Evolutionary conservation across 371 early-diverging fungal species (phyloP).

Genomic region (Lichtheimia ornata): DNA sequence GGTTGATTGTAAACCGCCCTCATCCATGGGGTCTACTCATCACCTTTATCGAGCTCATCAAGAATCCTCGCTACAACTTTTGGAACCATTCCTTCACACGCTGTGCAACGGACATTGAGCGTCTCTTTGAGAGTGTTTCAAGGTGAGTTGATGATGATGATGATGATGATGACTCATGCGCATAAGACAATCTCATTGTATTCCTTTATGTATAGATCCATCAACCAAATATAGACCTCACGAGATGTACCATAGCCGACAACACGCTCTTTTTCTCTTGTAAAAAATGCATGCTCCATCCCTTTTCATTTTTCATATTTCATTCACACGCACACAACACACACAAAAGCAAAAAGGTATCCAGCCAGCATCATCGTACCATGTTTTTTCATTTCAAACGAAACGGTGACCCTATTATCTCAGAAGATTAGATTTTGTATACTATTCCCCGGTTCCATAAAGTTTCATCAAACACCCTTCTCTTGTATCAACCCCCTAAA

Average conservation of each 20-base stretch:
- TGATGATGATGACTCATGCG: neutral
- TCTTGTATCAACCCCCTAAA: too few species aligned
- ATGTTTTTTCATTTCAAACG: slow-evolving; percentile 1
- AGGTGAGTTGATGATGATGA: slow-evolving; percentile 32
- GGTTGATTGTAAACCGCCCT: slow-evolving; percentile 94
- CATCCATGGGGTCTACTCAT: slow-evolving; percentile 98
- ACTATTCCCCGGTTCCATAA: slow-evolving; percentile 1
- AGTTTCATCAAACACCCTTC: too few species aligned
- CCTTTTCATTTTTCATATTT: too few species aligned
- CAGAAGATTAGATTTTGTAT: slow-evolving; percentile 4
- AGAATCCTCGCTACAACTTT: slow-evolving; percentile 89
- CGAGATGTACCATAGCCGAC: slow-evolving; percentile 6
- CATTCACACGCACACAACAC: too few species aligned
- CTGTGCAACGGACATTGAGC: slow-evolving; percentile 73
- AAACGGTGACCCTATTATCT: neutral
- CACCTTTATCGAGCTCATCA: slow-evolving; percentile 95
- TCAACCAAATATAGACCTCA: slow-evolving; percentile 14
- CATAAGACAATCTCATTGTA: neutral
- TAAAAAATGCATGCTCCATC: slow-evolving; percentile 3
- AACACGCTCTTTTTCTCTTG: neutral
- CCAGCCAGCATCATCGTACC: too few species aligned
- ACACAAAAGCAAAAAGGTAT: too few species aligned
- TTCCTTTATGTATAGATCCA: slow-evolving; percentile 7
- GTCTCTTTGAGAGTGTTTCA: slow-evolving; percentile 73
- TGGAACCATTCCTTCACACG: slow-evolving; percentile 83